Conservation (phyloP, 805 yeast species). For the Scheffersomyces stipitis region DNA sequence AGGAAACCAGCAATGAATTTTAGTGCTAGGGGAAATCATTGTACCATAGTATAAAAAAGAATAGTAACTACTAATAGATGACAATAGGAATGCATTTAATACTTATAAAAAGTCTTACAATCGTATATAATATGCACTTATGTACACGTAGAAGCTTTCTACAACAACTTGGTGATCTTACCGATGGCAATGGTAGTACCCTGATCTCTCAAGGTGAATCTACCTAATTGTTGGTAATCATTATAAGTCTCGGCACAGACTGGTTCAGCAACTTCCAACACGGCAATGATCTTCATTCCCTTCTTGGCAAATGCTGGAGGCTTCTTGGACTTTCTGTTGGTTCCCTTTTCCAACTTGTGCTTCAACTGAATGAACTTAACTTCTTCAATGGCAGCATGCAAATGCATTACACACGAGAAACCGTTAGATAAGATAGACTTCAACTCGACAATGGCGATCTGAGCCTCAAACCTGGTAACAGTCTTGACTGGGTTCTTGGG, state of each 20-base stretch:
- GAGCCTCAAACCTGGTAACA: constrained; percentile 89
- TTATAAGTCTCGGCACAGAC: constrained; percentile 91
- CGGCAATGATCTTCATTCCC: constrained; percentile 97
- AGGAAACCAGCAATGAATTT: constrained; percentile 3
- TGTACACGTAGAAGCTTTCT: constrained; percentile 15
- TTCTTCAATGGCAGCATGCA: constrained; percentile 98
- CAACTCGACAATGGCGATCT: constrained; percentile 94
- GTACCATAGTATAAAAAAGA: no score
- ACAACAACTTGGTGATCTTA: constrained; percentile 86
- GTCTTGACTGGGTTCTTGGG: constrained; percentile 86
- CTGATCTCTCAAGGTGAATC: constrained; percentile 98
- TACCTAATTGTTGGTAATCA: constrained; percentile 94
- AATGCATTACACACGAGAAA: constrained; percentile 97
- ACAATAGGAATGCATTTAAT: no score
- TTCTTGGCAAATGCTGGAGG: constrained; percentile 98
- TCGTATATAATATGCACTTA: no score
- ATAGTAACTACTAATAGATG: no score
- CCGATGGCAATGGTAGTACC: constrained; percentile 98
- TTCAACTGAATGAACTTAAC: constrained; percentile 76
- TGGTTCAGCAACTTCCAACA: constrained; percentile 79
- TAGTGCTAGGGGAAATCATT: no score
- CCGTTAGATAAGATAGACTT: constrained; percentile 94
- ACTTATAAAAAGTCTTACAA: no score
- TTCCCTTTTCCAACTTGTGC: constrained; percentile 94
- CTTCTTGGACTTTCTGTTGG: constrained; percentile 93